Evolutionary conservation across 2,329 filamentous ascomycete species (phyloP), one percentile per base, ranked within the genome.

Genomic region (Epichloe coenophiala): DNA sequence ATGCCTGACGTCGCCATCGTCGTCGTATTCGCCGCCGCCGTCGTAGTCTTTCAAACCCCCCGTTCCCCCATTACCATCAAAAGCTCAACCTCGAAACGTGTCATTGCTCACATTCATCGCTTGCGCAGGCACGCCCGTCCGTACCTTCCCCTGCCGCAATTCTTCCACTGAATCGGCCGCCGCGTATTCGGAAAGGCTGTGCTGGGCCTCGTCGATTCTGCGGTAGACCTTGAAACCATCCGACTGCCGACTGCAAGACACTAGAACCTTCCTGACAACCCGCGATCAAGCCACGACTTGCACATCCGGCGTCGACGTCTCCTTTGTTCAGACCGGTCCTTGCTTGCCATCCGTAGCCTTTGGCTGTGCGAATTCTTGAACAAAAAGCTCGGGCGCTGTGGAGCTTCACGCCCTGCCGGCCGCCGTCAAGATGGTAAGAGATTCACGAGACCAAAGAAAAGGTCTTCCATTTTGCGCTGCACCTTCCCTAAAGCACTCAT

Each of bases 381-480:
- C 13, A 44, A 12, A 21, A 33, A 39, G 45, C 40, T 19, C 36
- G 48, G 45, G 45, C 36, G 45, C 40, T 50, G 48, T 50, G 48
- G 33, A 50, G 47, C 48, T 47, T 47, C 33, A 43, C 46, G 39
- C 45, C 31, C 47, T 49, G 47, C 52, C 46, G 35, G 43, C 45
- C 45, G 46, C 39, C 47, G 33, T 51, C 49, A 49, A 53, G 27
- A 53, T 53, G 52, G 52, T 53, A 53, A 53, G 52, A 48, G 19
- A 47, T 36, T 31, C 47, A 13, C 7, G 6, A 15, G 6, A 21
- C 17, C 13, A 13, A 38, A 23, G n/a, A 42, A 27, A 15, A 40
- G 9, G n/a, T 8, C 15, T 3, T 44, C 21, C 21, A 17, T n/a
- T 8, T 38, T 52, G 48, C 45, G 45, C 36, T 50, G 48, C 45